Base-by-base conservation (phyloP, 1,284 basidiomycete genomes). In the Exobasidium rhododendri region DNA sequence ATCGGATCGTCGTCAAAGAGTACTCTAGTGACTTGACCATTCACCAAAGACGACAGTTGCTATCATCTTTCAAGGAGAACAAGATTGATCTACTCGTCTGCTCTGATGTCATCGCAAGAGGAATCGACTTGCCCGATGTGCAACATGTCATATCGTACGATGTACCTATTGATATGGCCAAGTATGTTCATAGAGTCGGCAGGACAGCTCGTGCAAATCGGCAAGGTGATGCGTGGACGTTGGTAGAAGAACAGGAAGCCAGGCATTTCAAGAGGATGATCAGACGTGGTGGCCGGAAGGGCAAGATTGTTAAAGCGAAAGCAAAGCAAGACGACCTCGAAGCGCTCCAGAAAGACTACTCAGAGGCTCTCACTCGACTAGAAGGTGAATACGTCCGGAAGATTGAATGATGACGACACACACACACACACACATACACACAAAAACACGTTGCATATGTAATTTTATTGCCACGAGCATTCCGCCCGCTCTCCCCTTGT, bases 101-200 rank as follows among this genome's bases (percentile, higher is more conserved):
- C 76, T 97, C 94, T 1, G 94, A 98, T 82, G 83, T 98, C 20
- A 91, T 97, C 64, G 91, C 94, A 7, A 87, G 96, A 65, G 96
- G 94, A n/a, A 92, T 97, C 63, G 96, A 98, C 79, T 89, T 98
- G 62, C 90, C 88, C 55, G 86, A 90, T 63, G 92, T 97, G 49
- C 86, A 87, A 11, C 90, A 97, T 80, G 94, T 97, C 30, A 85
- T 98, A 44, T 92, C 88, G 67, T 97, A 97, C 80, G 94, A 97
- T 80, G 88, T 88, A 2, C 94, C 94, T 0, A 85, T 97, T n/a
- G 94, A 97, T 77, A 91, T 96, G 85, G 86, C 91, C 55, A 97
- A 97, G 81, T 97, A 98, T 76, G 91, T 98, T 20, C 94, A 98
- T 80, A 88, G 94, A 52, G 93, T 93, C 0, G 94, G 94, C 20